Evolutionary conservation across 2,329 filamentous ascomycete genomes (phyloP).

Genomic region (Hymenoscyphus linearis): DNA sequence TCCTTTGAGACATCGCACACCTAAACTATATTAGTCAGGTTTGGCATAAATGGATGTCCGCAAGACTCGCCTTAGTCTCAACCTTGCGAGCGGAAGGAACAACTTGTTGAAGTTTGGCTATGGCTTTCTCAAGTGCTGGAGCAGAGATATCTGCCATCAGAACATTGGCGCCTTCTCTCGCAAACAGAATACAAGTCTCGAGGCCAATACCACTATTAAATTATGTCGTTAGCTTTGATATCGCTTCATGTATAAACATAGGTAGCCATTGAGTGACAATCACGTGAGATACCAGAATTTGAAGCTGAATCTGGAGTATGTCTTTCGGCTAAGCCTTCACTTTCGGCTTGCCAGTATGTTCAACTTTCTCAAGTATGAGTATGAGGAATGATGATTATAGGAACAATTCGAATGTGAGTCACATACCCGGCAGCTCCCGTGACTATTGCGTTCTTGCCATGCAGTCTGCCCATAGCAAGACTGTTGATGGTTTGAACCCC

Average conservation of each 20-base stretch:
- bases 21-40: slow-evolving; percentile 9
- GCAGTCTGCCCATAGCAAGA: slow-evolving; percentile 32
- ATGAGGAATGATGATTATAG: not conserved
- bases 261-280: not conserved
- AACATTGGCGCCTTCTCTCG: slow-evolving; percentile 64
- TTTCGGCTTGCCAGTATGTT: not conserved
- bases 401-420: not conserved
- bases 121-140: slow-evolving; percentile 56
- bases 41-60: not conserved
- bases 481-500: slow-evolving; percentile 31
- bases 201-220: slow-evolving; percentile 61
- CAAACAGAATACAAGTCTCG: slow-evolving; percentile 68
- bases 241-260: not conserved
- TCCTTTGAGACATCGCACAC: slow-evolving; percentile 67
- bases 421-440: slow-evolving; percentile 66
- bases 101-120: slow-evolving; percentile 54
- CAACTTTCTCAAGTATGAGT: not conserved
- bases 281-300: not conserved
- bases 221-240: not conserved
- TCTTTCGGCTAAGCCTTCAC: not conserved
- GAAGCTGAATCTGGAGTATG: not conserved
- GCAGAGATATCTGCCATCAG: slow-evolving; percentile 66
- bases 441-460: slow-evolving; percentile 44
- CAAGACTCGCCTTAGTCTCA: slow-evolving; percentile 35
- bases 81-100: slow-evolving; percentile 47